Evolutionary conservation across 2,329 filamentous ascomycete species (phyloP).

Genomic region (Colletotrichum echinochloae): DNA sequence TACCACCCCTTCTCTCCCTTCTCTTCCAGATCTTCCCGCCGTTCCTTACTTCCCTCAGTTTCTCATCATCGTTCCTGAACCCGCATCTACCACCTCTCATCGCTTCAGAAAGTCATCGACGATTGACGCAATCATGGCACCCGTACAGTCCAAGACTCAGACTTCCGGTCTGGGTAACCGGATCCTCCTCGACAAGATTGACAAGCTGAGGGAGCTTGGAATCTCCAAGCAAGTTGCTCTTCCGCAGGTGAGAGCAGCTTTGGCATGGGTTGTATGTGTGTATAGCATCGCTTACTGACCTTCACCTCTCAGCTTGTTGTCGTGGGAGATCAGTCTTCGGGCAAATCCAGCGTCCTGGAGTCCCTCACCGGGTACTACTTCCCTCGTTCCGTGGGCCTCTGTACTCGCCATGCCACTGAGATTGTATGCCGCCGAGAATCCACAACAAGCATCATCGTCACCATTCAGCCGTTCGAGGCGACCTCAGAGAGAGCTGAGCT

Average conservation of each 20-base stretch:
- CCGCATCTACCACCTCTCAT: not conserved
- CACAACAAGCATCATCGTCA: conserved; percentile 52
- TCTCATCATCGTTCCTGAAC: not conserved
- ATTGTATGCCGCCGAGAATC: conserved; percentile 57
- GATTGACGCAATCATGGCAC: conserved; percentile 1
- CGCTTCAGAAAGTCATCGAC: not conserved
- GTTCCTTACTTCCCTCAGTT: not conserved
- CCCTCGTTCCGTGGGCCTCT: conserved; percentile 57
- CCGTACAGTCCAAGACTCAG: conserved; percentile 15
- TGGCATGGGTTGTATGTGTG: not conserved
- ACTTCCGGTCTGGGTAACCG: conserved; percentile 18
- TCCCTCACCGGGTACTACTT: conserved; percentile 65
- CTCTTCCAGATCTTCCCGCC: not conserved
- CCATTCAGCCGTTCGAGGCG: conserved; percentile 53
- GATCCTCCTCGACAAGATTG: conserved; percentile 45
- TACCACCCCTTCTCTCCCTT: not conserved
- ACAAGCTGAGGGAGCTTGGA: conserved; percentile 50
- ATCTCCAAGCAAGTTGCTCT: conserved; percentile 51
- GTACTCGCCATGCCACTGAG: conserved; percentile 63
- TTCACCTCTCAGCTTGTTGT: conserved; percentile 74
- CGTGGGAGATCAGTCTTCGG: conserved; percentile 86
- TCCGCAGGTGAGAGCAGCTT: conserved; percentile 29
- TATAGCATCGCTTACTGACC: conserved; percentile 41
- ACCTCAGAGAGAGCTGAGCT: not conserved
- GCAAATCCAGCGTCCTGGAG: conserved; percentile 87